Conservation (phyloP, 805 yeast genomes). For the Candida quercuum region DNA sequence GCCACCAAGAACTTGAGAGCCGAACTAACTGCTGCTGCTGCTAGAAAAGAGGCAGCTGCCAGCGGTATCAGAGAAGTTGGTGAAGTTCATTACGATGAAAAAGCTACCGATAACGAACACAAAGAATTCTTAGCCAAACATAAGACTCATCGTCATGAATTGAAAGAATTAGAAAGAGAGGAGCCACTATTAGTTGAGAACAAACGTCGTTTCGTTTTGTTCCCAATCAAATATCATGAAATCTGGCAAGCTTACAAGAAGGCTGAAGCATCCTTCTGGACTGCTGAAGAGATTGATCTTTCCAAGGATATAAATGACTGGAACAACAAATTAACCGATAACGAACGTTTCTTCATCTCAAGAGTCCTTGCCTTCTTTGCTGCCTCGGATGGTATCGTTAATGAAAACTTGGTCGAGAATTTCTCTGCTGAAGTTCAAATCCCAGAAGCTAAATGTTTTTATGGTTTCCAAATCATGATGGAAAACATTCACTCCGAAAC, state of each 20-base stretch:
- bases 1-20: conserved; percentile 39
- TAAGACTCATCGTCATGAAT: conserved; percentile 63
- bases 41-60: conserved; percentile 26
- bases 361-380: conserved; percentile 96
- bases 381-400: conserved; percentile 97
- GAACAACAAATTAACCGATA: conserved; percentile 83
- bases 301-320: conserved; percentile 90
- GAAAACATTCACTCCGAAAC: conserved; percentile 98
- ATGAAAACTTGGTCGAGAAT: conserved; percentile 95
- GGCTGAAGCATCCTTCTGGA: conserved; percentile 99
- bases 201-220: conserved; percentile 82
- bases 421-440: conserved; percentile 95
- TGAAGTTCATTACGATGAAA: conserved; percentile 20
- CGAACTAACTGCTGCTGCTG: conserved; percentile 36
- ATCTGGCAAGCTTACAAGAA: conserved; percentile 98
- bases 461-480: conserved; percentile 99
- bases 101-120: conserved; percentile 36
- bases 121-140: conserved; percentile 53
- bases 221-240: conserved; percentile 96
- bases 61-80: conserved; percentile 11
- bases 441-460: conserved; percentile 97
- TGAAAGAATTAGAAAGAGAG: conserved; percentile 73
- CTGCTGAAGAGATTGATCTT: conserved; percentile 96
- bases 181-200: conserved; percentile 89
- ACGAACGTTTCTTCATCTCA: conserved; percentile 88